Conservation (phyloP, 1,284 basidiomycete genomes). For the Chondrostereum purpureum region DNA sequence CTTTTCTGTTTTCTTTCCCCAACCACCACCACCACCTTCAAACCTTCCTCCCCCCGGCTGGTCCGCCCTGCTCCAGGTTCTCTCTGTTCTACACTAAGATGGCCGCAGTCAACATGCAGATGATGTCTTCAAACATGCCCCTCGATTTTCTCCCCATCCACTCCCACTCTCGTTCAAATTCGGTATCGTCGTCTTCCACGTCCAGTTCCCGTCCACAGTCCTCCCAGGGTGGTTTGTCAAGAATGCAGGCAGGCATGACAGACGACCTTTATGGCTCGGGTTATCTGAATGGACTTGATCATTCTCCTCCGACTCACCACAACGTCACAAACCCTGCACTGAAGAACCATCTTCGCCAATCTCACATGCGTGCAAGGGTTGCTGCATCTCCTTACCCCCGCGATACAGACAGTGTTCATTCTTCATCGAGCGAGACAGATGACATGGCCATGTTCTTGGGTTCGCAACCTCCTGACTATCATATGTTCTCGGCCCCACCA, state of each 20-base stretch:
- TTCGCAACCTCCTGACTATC: slow-evolving; percentile 50
- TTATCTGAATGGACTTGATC: slow-evolving; percentile 37
- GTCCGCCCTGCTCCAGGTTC: slow-evolving; percentile 20
- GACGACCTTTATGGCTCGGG: slow-evolving; percentile 62
- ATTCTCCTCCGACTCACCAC: slow-evolving; percentile 68
- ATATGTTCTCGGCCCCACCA: slow-evolving; percentile 45
- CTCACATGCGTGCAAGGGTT: slow-evolving; percentile 69
- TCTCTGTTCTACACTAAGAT: slow-evolving; percentile 34
- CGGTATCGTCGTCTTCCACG: slow-evolving; percentile 62
- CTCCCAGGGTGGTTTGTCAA: slow-evolving; percentile 53
- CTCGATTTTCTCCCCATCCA: slow-evolving; percentile 64
- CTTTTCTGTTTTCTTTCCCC: slow-evolving; percentile 17
- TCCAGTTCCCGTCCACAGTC: slow-evolving; percentile 68
- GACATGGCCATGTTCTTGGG: slow-evolving; percentile 72
- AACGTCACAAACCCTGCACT: slow-evolving; percentile 60
- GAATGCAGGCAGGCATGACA: slow-evolving; percentile 43
- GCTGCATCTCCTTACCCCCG: slow-evolving; percentile 77
- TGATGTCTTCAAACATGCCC: slow-evolving; percentile 57
- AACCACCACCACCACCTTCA: slow-evolving; percentile 8
- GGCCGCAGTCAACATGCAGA: slow-evolving; percentile 69
- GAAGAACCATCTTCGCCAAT: slow-evolving; percentile 65
- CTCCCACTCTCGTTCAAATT: slow-evolving; percentile 70
- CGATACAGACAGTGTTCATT: slow-evolving; percentile 77
- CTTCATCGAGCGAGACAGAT: slow-evolving; percentile 78
- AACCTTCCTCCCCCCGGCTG: slow-evolving; percentile 19